Evolutionary conservation across 192 early-diverging fungal genomes (phyloP).

Genomic region (Gaertneriomyces sp.): DNA sequence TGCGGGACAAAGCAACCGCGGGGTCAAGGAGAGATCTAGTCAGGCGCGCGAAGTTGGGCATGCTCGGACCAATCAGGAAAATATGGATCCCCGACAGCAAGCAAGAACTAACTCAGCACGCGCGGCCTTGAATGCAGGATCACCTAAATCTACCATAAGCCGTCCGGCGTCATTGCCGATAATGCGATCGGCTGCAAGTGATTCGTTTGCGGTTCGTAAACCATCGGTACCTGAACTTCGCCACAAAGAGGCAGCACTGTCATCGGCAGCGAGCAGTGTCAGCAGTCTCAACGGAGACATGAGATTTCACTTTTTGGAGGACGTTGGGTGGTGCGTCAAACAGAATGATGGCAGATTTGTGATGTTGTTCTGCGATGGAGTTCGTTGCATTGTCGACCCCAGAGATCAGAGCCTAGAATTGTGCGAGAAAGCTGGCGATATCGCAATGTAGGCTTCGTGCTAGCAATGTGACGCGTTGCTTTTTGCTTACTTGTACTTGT

Average conservation of each 20-base stretch:
- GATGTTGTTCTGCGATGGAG: constrained; percentile 54
- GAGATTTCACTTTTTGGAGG: constrained; percentile 31
- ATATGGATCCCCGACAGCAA: neutral
- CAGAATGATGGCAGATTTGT: constrained; percentile 31
- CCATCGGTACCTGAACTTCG: neutral
- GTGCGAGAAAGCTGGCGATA: neutral
- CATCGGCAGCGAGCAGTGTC: neutral
- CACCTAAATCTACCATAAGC: neutral
- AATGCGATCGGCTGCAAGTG: neutral
- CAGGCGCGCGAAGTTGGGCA: neutral
- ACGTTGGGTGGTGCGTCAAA: constrained; percentile 51
- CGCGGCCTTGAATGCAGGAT: neutral
- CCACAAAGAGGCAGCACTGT: neutral
- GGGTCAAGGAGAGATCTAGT: neutral
- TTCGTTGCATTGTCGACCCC: constrained; percentile 36
- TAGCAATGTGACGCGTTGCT: neutral
- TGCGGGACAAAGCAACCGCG: neutral
- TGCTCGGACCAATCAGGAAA: constrained; percentile 1
- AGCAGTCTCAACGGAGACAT: neutral
- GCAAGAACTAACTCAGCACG: neutral
- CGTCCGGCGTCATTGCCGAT: neutral
- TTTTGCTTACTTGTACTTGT: neutral
- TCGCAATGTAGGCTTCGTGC: neutral
- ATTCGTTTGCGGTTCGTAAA: neutral
- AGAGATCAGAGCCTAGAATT: constrained; percentile 39